Conservation (phyloP, 2,329 filamentous ascomycete species). For the Shiraia bambusicola region DNA sequence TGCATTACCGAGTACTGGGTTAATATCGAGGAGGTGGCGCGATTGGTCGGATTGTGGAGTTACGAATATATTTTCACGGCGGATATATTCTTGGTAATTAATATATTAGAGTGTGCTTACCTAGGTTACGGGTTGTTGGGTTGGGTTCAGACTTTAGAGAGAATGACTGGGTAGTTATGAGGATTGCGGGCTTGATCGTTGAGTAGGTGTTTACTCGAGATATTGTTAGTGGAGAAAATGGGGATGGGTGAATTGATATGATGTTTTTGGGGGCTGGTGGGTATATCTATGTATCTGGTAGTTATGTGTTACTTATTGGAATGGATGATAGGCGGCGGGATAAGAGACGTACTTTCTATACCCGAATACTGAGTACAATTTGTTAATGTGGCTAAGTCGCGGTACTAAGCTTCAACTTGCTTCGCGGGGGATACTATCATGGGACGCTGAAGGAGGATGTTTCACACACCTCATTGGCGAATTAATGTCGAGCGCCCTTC, state of each 20-base stretch:
- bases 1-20: slow-evolving; percentile 5
- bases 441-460: slow-evolving; percentile 1
- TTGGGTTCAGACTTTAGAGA: too few relatives aligned
- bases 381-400: slow-evolving; percentile 9
- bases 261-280: too few relatives aligned
- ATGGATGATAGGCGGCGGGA: not conserved
- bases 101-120: too few relatives aligned
- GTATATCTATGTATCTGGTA: too few relatives aligned
- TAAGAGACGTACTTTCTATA: not conserved
- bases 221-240: too few relatives aligned
- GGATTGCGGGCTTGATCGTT: too few relatives aligned
- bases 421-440: slow-evolving; percentile 8
- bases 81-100: too few relatives aligned
- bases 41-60: slow-evolving; percentile 4
- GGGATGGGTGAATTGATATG: too few relatives aligned
- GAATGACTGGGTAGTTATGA: too few relatives aligned
- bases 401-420: slow-evolving; percentile 17
- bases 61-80: slow-evolving; percentile 1
- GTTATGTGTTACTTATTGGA: too few relatives aligned
- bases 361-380: not conserved
- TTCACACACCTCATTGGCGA: not conserved
- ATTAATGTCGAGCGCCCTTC: not conserved
- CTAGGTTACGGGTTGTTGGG: too few relatives aligned
- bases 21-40: slow-evolving; percentile 4
- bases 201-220: too few relatives aligned